Base-by-base conservation (phyloP, 257 asterid species). In the Plantago elongata region DNA sequence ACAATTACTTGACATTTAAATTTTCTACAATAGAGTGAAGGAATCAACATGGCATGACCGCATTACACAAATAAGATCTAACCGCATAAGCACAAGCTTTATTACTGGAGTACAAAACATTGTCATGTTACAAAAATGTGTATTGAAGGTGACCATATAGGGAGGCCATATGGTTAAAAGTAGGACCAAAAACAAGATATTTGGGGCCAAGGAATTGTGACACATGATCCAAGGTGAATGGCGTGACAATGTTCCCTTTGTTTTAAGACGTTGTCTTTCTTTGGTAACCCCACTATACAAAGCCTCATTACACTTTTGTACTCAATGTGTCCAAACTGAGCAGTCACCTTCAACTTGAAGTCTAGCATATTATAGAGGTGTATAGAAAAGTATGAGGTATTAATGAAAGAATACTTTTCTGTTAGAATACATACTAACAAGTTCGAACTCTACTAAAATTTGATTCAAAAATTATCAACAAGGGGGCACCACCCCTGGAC, bases 211-310 rank as follows among this genome's bases (percentile, higher is more conserved):
- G 82, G 29, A 79, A 68, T 73, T 72, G 65, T 4, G 84, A 84
- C 97, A 84, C 95, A 77, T 81, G 97, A 89, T 84, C 94, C 95
- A 78, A 89, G 87, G 85, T 55, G 40, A 34, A 49, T 70, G 79
- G 87, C 79, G 79, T 84, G 85, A 71, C 72, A 59, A 71, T 74
- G 79, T 72, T 79, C 77, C 81, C 75, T 69, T 66, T 72, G 14
- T n/a, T 58, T 42, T 14, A 42, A 13, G 37, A 7, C 50, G 17
- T 15, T 56, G 44, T 56, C 61, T 56, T 40, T 51, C 29, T 50
- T 49, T 49, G 37, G 43, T 54, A 9, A 13, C 40, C 54, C 59
- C 63, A n/a, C 51, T 3, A 16, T 16, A 5, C 27, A 30, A 56
- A 5, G 45, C 7, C 46, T 38, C 37, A 17, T 57, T 40, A 34